Evolutionary conservation across 345 rosid genomes (phyloP).

Genomic region (Euclidium syriacum): DNA sequence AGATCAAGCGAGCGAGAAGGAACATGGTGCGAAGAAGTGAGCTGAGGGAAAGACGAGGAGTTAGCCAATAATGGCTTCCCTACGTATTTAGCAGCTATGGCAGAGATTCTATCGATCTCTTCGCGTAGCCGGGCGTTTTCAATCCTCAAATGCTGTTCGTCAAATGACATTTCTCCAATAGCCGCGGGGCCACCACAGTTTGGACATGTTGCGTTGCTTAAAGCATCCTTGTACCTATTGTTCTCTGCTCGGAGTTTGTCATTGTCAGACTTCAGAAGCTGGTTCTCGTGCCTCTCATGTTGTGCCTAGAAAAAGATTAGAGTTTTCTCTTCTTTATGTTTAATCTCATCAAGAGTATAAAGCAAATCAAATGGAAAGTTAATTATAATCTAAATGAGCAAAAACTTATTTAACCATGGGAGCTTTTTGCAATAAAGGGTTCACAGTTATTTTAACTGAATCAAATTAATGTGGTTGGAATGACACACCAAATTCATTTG

Average conservation of each 20-base stretch:
- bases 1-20: slow-evolving; percentile 51
- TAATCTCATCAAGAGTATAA: neutral
- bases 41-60: slow-evolving; percentile 46
- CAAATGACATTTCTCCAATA: slow-evolving; percentile 92
- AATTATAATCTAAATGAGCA: neutral
- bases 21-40: slow-evolving; percentile 40
- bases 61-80: slow-evolving; percentile 53
- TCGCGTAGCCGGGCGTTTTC: slow-evolving; percentile 84
- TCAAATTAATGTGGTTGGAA: neutral
- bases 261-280: slow-evolving; percentile 72
- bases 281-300: slow-evolving; percentile 78
- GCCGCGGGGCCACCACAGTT: slow-evolving; percentile 86
- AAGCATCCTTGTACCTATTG: slow-evolving; percentile 73
- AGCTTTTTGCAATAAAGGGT: neutral
- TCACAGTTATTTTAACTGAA: neutral
- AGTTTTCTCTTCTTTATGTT: neutral
- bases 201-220: slow-evolving; percentile 69
- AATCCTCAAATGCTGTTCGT: slow-evolving; percentile 91
- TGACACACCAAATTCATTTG: neutral
- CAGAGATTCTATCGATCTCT: slow-evolving; percentile 89
- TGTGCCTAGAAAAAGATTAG: slow-evolving; percentile 50
- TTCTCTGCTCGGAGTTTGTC: slow-evolving; percentile 84
- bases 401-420: neutral
- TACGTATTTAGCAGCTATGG: slow-evolving; percentile 72
- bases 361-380: neutral